These are phyloP conservation scores for Geotrichum klebahnii DNA, from an alignment of 1,139 yeast genomes.

Conservation along the genomic window DNA sequence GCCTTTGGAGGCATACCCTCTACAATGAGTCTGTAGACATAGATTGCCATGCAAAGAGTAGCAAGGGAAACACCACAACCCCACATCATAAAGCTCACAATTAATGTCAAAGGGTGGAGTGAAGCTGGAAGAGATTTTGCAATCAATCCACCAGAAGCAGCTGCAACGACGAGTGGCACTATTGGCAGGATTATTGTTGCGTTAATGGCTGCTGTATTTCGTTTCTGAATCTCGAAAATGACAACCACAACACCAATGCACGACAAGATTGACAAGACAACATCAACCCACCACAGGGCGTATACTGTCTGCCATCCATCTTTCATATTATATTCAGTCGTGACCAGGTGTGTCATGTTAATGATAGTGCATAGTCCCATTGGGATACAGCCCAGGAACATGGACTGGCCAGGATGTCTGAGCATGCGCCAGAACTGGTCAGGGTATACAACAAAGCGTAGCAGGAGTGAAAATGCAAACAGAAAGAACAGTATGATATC, in stretches of 20 bases:
- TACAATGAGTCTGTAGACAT: slow-evolving; percentile 55
- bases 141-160: slow-evolving; percentile 62
- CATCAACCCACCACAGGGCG: slow-evolving; percentile 68
- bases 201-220: slow-evolving; percentile 36
- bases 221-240: slow-evolving; percentile 42
- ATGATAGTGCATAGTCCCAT: slow-evolving; percentile 73
- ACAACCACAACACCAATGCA: slow-evolving; percentile 55
- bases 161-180: slow-evolving; percentile 70
- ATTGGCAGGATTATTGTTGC: slow-evolving; percentile 61
- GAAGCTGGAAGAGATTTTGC: slow-evolving; percentile 44
- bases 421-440: slow-evolving; percentile 41
- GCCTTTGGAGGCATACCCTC: slow-evolving; percentile 55
- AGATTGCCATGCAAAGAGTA: slow-evolving; percentile 52
- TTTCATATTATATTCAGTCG: slow-evolving; percentile 32
- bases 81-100: slow-evolving; percentile 59
- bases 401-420: slow-evolving; percentile 48
- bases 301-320: slow-evolving; percentile 36
- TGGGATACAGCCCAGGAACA: slow-evolving; percentile 70
- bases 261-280: background rate
- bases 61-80: slow-evolving; percentile 63
- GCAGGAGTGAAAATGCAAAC: slow-evolving; percentile 42
- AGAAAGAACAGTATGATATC: slow-evolving; percentile 49
- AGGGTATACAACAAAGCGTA: slow-evolving; percentile 43
- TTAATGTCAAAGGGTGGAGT: slow-evolving; percentile 50
- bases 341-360: slow-evolving; percentile 47